These are phyloP conservation scores for Epithemia pelagica DNA, from an alignment of 108 stramenopile species.

Conservation along the genomic window DNA sequence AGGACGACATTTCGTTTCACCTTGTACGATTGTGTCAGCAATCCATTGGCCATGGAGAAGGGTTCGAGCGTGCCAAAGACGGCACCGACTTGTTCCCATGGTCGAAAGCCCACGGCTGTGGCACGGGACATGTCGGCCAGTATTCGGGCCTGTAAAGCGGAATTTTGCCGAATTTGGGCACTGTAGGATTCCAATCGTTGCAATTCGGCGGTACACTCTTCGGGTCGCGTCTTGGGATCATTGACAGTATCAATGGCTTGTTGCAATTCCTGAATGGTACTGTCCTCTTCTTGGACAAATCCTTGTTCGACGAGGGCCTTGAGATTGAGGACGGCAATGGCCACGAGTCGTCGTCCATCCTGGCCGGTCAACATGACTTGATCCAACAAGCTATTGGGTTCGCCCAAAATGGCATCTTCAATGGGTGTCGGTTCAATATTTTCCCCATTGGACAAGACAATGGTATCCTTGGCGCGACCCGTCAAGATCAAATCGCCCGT, in stretches of 20 bases:
- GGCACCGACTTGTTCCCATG: constrained; percentile 74
- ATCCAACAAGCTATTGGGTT: constrained; percentile 53
- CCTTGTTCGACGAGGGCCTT: constrained; percentile 56
- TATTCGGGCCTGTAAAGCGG: constrained; percentile 35
- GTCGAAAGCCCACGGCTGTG: constrained; percentile 50
- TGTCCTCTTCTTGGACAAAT: constrained; percentile 39
- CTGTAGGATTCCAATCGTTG: constrained; percentile 50
- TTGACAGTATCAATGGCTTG: constrained; percentile 54
- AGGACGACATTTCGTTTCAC: constrained; percentile 84
- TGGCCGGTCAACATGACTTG: constrained; percentile 92
- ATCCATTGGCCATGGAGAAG: constrained; percentile 91
- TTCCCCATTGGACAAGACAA: constrained; percentile 88
- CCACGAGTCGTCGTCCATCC: constrained; percentile 77
- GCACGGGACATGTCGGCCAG: constrained; percentile 43
- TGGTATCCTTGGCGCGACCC: constrained; percentile 88
- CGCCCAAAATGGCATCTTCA: constrained; percentile 78
- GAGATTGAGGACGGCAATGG: constrained; percentile 74
- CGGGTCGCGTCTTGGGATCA: constrained; percentile 65
- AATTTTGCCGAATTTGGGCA: constrained; percentile 40
- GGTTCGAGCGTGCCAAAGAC: constrained; percentile 85
- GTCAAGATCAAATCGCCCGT: constrained; percentile 86
- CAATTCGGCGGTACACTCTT: constrained; percentile 46
- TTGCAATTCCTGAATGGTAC: constrained; percentile 27
- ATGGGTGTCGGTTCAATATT: constrained; percentile 76
- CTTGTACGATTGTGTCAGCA: constrained; percentile 92